Percentiles rank a stretch among this genome's conserved stretches.
These are phyloP conservation scores for Wickerhamomyces chambardii DNA, from an alignment of 805 yeast genomes.

Conservation along the genomic window DNA sequence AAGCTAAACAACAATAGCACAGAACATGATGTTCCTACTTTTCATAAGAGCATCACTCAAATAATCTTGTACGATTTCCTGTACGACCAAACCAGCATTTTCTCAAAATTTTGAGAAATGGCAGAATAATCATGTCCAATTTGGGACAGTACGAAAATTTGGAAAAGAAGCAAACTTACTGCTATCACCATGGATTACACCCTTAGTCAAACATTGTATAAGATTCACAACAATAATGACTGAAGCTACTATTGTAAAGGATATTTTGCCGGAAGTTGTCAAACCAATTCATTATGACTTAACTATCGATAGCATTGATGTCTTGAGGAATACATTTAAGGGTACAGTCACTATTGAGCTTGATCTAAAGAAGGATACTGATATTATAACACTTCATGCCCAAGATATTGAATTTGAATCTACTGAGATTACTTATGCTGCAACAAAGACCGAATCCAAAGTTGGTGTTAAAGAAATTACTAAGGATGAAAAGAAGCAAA, in stretches of 20 bases:
- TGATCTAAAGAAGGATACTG: conserved; percentile 36
- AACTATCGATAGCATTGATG: conserved; percentile 45
- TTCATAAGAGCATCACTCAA: no score
- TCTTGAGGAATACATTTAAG: conserved; percentile 45
- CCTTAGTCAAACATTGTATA: no score
- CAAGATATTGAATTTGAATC: conserved; percentile 49
- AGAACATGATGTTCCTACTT: no score
- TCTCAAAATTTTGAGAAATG: no score
- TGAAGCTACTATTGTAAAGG: conserved; percentile 17
- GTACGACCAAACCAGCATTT: no score
- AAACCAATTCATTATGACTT: conserved; percentile 71
- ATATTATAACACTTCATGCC: conserved; percentile 45
- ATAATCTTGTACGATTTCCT: no score
- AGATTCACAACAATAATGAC: background rate
- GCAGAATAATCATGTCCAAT: no score
- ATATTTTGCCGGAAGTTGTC: conserved; percentile 48
- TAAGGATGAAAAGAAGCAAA: conserved; percentile 46
- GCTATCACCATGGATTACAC: no score
- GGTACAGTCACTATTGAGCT: conserved; percentile 48
- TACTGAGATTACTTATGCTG: conserved; percentile 27
- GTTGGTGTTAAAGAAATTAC: conserved; percentile 22
- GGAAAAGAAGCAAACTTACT: no score
- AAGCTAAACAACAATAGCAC: no score
- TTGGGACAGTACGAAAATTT: no score
- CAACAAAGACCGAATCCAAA: conserved; percentile 21